Evolutionary conservation across 345 rosid species (phyloP).

Genomic region (Tarenaya hassleriana): DNA sequence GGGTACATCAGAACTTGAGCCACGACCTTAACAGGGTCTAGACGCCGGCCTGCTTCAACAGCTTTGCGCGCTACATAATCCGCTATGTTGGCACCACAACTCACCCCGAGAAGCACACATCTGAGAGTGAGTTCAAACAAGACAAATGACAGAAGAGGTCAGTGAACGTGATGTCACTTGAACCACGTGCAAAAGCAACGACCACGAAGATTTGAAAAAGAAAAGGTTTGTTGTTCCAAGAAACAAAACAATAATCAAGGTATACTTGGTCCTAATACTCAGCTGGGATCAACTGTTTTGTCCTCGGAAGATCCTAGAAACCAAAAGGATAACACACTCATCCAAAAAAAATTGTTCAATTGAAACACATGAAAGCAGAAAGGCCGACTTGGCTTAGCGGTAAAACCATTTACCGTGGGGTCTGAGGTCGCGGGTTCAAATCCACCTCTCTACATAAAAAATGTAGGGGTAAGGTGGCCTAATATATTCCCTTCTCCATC

Average conservation of each 20-base stretch:
- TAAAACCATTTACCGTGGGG: no score
- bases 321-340: neutral
- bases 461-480: no score
- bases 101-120: conserved; percentile 87
- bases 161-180: conserved; percentile 25
- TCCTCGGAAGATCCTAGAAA: conserved; percentile 1
- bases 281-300: neutral
- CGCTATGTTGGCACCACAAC: conserved; percentile 88
- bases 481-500: no score
- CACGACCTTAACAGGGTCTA: conserved; percentile 84
- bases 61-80: conserved; percentile 73
- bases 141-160: conserved; percentile 24
- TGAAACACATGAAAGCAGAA: neutral
- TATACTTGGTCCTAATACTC: neutral
- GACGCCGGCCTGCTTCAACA: conserved; percentile 57
- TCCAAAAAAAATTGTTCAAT: neutral
- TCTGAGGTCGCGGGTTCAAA: no score
- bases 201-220: conserved; percentile 13
- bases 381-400: no score
- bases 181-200: conserved; percentile 22
- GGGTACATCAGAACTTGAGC: conserved; percentile 93
- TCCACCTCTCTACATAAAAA: no score
- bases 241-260: neutral
- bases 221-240: neutral
- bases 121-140: conserved; percentile 34